Percentiles rank a stretch among this genome's conserved stretches.
Conservation (phyloP, 1,139 yeast species). For the Diutina pseudorugosa region DNA sequence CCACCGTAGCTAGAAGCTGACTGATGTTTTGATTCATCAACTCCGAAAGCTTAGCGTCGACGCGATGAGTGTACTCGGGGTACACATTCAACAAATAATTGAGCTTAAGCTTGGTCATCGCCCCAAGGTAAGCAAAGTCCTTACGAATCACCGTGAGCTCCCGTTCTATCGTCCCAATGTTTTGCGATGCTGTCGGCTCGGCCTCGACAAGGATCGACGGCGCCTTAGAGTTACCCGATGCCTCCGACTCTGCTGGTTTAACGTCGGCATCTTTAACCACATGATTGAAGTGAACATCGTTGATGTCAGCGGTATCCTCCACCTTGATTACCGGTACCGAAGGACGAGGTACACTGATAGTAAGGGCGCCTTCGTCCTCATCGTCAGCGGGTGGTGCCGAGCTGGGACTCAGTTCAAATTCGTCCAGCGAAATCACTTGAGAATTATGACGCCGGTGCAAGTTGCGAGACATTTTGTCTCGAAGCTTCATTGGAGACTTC, state of each 20-base stretch:
- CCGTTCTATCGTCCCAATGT: not conserved
- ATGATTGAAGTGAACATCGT: not conserved
- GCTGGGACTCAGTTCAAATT: not conserved
- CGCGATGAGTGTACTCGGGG: not conserved
- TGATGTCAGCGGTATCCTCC: not conserved
- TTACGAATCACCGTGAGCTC: not conserved
- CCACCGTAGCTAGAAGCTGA: not conserved
- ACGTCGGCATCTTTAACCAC: not conserved
- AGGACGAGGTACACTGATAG: not conserved
- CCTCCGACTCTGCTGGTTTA: not conserved
- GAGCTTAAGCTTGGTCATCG: not conserved
- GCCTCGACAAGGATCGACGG: not conserved
- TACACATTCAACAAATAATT: constrained; percentile 1
- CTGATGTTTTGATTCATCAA: not conserved
- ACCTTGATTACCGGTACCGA: not conserved
- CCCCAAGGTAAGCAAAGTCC: not conserved
- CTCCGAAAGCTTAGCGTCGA: not conserved
- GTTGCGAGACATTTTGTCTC: not conserved
- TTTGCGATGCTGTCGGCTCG: not conserved
- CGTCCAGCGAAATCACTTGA: not conserved
- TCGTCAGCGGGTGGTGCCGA: not conserved
- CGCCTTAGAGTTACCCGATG: not conserved
- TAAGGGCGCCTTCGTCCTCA: not conserved
- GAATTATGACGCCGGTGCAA: not conserved
- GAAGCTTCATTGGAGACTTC: not conserved